Evolutionary conservation across 164 flowering plant species (phyloP).

Genomic region (Magnolia sinica): DNA sequence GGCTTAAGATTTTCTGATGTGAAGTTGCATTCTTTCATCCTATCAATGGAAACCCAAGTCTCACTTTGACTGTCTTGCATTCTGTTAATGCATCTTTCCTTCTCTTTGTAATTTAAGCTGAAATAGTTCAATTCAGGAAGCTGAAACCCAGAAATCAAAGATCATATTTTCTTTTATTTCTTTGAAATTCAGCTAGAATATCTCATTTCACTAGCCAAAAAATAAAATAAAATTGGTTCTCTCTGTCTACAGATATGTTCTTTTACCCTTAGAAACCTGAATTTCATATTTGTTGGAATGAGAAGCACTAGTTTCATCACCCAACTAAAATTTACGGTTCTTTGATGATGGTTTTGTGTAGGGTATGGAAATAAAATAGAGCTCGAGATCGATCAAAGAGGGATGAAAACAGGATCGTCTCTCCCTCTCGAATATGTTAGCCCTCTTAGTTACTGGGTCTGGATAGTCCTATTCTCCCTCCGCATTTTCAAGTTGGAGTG

Average conservation of each 20-base stretch:
- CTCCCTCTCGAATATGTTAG: background rate
- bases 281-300: no score
- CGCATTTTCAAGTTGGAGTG: background rate
- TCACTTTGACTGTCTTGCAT: background rate
- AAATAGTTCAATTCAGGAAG: constrained; percentile 1
- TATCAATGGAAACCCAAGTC: background rate
- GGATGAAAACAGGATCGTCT: background rate
- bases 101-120: background rate
- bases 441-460: background rate
- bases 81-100: background rate
- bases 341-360: background rate
- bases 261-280: background rate
- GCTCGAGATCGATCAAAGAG: background rate
- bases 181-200: background rate
- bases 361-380: background rate
- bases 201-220: no score
- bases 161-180: background rate
- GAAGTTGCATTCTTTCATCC: background rate
- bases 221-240: no score
- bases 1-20: background rate
- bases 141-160: background rate
- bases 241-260: background rate
- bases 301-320: no score
- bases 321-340: background rate
- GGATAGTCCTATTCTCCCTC: background rate